phyloP scores from a whole-genome alignment of 106 monocot genomes.

The Xerophyta viscosa region DNA sequence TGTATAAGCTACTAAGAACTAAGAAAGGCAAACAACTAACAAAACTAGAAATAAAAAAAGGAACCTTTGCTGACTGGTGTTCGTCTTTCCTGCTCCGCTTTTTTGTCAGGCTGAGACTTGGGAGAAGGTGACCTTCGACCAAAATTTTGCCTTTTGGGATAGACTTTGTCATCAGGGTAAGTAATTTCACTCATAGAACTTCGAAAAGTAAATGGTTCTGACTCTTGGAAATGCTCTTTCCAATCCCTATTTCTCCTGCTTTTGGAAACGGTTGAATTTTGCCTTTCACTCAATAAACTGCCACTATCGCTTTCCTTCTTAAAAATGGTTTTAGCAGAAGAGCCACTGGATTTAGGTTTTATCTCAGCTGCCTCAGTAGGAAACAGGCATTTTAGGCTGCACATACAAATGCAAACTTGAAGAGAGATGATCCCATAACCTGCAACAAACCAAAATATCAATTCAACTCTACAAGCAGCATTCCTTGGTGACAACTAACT shows the following conservation, averaged over 20 bases:
- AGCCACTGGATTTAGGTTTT: conserved; percentile 2
- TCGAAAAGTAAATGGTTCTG: conserved; percentile 38
- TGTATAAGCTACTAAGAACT: no score
- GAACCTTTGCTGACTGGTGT: conserved; percentile 43
- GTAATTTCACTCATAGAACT: conserved; percentile 37
- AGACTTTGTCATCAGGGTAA: conserved; percentile 19
- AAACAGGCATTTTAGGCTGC: conserved; percentile 18
- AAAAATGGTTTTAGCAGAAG: conserved; percentile 12
- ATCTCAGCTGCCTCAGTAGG: conserved; percentile 8
- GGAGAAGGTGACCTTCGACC: conserved; percentile 26
- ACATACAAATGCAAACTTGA: conserved; percentile 50
- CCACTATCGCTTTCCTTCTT: conserved; percentile 4
- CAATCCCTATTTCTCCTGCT: conserved; percentile 51
- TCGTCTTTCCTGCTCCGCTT: conserved; percentile 48
- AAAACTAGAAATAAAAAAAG: neutral
- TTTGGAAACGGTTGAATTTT: conserved; percentile 20
- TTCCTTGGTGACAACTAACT: neutral
- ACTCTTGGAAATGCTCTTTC: conserved; percentile 36
- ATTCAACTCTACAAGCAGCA: neutral
- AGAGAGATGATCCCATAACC: conserved; percentile 83
- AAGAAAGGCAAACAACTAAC: no score
- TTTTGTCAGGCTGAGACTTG: conserved; percentile 15
- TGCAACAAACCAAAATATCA: conserved; percentile 11
- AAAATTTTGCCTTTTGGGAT: conserved; percentile 5
- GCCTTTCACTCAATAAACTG: conserved; percentile 19